A percentile compares a stretch with the other conserved stretches of the same genome.
Evolutionary conservation across 306 rosid species (phyloP).

Genomic region (Prunus mira): DNA sequence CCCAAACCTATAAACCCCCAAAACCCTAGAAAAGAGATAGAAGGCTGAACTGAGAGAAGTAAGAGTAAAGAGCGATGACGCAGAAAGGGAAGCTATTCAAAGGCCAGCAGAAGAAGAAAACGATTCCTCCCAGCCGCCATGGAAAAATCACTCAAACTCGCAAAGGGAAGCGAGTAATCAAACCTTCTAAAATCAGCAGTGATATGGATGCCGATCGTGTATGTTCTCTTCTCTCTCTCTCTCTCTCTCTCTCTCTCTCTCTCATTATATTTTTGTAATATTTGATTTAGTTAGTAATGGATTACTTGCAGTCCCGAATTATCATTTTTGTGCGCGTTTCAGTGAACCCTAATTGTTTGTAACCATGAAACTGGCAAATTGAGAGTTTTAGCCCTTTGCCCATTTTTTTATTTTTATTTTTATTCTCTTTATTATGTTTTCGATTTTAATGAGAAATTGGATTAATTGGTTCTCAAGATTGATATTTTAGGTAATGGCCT

Average conservation of each 20-base stretch:
- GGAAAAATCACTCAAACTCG: conserved; percentile 61
- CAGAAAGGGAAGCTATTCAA: conserved; percentile 72
- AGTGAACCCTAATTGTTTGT: background rate
- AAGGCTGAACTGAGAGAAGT: background rate
- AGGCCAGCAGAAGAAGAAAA: conserved; percentile 72
- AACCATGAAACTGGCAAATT: background rate
- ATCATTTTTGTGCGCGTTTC: background rate
- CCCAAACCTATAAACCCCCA: background rate
- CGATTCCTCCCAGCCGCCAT: conserved; percentile 73
- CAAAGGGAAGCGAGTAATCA: conserved; percentile 74
- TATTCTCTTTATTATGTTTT: no score
- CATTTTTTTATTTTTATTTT: background rate
- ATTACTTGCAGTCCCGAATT: background rate
- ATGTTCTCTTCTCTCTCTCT: conserved; percentile 16
- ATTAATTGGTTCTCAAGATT: no score
- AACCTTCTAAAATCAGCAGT: conserved; percentile 62
- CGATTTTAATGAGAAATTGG: no score
- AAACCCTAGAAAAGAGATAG: conserved; percentile 4
- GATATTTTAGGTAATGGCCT: background rate
- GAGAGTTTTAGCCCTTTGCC: background rate
- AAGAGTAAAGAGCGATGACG: conserved; percentile 42
- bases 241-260: background rate
- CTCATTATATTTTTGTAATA: background rate
- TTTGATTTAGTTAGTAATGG: background rate
- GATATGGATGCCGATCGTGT: conserved; percentile 91